phyloP scores from a whole-genome alignment of 345 rosid species.

The Litchi chinensis region DNA sequence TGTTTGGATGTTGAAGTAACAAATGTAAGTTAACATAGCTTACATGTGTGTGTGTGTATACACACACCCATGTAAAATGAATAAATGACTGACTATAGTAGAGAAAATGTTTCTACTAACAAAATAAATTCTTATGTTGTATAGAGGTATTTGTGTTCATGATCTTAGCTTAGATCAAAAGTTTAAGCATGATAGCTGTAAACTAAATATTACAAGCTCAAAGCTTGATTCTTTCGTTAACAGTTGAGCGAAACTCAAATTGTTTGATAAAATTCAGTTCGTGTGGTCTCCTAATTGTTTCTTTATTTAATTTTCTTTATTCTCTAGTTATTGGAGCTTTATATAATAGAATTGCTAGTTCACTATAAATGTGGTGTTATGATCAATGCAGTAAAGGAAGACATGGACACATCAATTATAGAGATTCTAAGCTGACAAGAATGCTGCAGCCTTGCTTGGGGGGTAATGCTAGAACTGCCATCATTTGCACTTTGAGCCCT shows the following conservation, averaged over 20 bases:
- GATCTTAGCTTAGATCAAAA: not conserved
- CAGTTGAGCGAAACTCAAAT: not conserved
- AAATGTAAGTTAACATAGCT: too few relatives aligned
- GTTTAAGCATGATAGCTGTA: not conserved
- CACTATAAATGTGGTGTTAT: constrained; percentile 23
- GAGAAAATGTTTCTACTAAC: too few relatives aligned
- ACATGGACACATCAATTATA: constrained; percentile 88
- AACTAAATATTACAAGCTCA: not conserved
- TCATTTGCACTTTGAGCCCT: constrained; percentile 95
- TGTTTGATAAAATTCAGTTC: not conserved
- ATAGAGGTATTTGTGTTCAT: too few relatives aligned
- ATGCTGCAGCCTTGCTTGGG: constrained; percentile 94
- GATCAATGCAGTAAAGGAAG: constrained; percentile 77
- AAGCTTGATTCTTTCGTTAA: not conserved
- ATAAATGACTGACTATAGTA: too few relatives aligned
- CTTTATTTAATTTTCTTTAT: not conserved
- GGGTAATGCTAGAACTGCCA: constrained; percentile 97
- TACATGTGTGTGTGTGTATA: too few relatives aligned
- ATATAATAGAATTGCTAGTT: not conserved
- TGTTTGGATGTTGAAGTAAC: too few relatives aligned
- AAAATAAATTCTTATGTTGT: too few relatives aligned
- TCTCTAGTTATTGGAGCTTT: not conserved
- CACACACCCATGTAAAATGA: too few relatives aligned
- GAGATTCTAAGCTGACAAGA: constrained; percentile 97
- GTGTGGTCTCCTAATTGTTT: not conserved